These are phyloP conservation scores for Cyclotella choctawhatcheeana DNA, from an alignment of 108 stramenopile species.

Conservation along the genomic window DNA sequence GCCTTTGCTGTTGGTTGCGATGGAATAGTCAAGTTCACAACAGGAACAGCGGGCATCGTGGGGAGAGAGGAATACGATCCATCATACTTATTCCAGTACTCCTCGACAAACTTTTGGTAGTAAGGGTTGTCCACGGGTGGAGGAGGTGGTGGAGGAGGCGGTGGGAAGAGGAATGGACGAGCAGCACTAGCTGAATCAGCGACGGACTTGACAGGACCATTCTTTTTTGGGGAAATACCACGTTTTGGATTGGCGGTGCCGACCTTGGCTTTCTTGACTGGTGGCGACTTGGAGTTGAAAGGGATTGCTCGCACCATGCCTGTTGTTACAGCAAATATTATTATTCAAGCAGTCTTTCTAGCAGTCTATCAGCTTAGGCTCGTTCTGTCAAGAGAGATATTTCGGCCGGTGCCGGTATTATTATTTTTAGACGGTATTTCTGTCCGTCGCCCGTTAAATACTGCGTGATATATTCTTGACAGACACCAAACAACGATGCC, in stretches of 20 bases:
- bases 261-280: background rate
- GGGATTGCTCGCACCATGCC: conserved; percentile 5
- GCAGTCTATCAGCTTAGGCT: no score
- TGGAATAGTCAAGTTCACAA: background rate
- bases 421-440: no score
- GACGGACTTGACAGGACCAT: background rate
- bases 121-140: conserved; percentile 33
- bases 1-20: background rate
- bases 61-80: background rate
- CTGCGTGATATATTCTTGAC: no score
- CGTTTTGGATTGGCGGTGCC: background rate
- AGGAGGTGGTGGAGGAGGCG: conserved; percentile 26
- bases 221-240: background rate
- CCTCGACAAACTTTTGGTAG: conserved; percentile 26
- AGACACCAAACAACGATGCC: no score
- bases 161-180: background rate
- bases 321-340: no score
- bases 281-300: background rate
- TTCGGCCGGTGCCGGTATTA: no score
- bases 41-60: background rate
- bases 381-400: no score
- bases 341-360: no score
- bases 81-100: conserved; percentile 22
- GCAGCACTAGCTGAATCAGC: background rate
- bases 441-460: no score